phyloP scores from a whole-genome alignment of 2,329 filamentous ascomycete species.

The Teratosphaeria gauchensis region DNA sequence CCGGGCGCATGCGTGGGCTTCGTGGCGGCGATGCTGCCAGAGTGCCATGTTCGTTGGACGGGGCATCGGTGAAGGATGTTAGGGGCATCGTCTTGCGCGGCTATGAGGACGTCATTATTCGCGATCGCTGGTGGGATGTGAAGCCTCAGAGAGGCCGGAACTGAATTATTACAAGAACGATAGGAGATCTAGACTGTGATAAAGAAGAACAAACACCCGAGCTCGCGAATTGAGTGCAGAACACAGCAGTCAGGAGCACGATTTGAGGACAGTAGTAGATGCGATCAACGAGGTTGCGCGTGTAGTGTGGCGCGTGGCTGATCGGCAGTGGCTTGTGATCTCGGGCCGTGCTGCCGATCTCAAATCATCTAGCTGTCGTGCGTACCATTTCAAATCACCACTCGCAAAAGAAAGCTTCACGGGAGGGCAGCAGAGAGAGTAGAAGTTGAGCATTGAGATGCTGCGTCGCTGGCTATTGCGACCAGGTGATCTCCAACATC shows the following conservation, averaged over 20 bases:
- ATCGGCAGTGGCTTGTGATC: not conserved
- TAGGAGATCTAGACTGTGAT: not conserved
- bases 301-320: not conserved
- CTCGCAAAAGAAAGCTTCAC: not conserved
- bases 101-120: not conserved
- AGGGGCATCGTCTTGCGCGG: not conserved
- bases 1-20: slow-evolving; percentile 16
- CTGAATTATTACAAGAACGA: not conserved
- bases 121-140: not conserved
- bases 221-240: too few relatives aligned
- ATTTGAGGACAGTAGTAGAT: not conserved
- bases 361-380: not conserved
- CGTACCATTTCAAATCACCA: too few relatives aligned
- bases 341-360: not conserved
- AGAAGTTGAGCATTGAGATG: not conserved
- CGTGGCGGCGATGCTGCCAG: slow-evolving; percentile 9
- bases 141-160: not conserved
- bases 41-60: slow-evolving; percentile 7
- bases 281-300: not conserved
- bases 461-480: not conserved
- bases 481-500: not conserved
- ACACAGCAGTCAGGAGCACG: too few relatives aligned
- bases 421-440: too few relatives aligned
- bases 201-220: too few relatives aligned
- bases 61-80: slow-evolving; percentile 5